Base-by-base conservation (phyloP, 2,329 filamentous ascomycete species). In the Ceratocystis ficicola region DNA sequence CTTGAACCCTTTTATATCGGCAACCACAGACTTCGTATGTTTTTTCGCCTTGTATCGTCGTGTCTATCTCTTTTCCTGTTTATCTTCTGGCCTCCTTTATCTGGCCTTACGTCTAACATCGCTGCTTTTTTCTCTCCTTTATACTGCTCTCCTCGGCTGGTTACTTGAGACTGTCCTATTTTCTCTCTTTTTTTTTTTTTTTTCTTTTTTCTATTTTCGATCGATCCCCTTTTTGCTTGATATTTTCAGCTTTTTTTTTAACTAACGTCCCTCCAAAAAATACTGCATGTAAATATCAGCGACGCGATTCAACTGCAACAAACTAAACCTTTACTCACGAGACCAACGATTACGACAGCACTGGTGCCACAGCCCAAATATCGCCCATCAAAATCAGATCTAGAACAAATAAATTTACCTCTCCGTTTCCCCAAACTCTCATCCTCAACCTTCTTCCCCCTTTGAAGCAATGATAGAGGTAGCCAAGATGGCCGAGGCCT, bases 381-480 rank as follows among this genome's bases (percentile, higher is more conserved):
- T 57, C 36, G 36, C 36, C 36, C 36, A 41, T 41, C 36, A 41
- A 15, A 41, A 41, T 41, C 36, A 41, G 36, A 41, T 41, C 36
- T 41, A 41, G 36, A 41, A 41, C 36, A 15, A 41, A 15, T 41
- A 41, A 41, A 41, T 4, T 41, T 41, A 41, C 36, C 36, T 41
- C 10, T 41, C 36, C 15, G 36, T 41, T 10, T 44, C n/a, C 22
- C 15, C 48, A 28, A 65, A 15, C 22, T 12, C 36, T 4, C 36
- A 4, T 3, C 36, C 36, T 41, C 36, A 41, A 15, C 36, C 32
- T 8, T 12, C 36, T 12, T 4, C 36, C 12, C 36, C 36, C 12
- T 15, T 41, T 4, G 10, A 41, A 41, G 36, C 36, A 41, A 67
- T 67, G 66, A 65, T 63, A 3, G 66, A 67, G 36, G 55, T 67